Conservation (phyloP, 2,329 filamentous ascomycete genomes). For the Ophiognomonia clavigignenti-juglandacearum region DNA sequence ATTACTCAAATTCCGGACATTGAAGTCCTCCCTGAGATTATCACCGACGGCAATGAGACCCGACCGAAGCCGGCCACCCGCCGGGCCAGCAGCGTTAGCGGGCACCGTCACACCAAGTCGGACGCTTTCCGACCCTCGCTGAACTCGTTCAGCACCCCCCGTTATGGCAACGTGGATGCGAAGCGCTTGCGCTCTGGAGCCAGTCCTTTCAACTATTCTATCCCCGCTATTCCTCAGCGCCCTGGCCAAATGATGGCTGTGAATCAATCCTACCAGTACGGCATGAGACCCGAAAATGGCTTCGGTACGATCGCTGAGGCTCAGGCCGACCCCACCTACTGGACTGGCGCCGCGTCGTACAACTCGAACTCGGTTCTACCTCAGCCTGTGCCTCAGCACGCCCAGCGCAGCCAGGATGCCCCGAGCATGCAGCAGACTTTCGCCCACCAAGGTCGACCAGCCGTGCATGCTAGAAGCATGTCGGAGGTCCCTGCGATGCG, state of each 20-base stretch:
- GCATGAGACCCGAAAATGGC: constrained; percentile 10
- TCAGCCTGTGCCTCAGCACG: constrained; percentile 12
- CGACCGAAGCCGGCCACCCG: constrained; percentile 19
- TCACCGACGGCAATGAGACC: constrained; percentile 27
- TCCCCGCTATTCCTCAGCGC: constrained; percentile 24
- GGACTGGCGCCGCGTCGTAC: constrained; percentile 12
- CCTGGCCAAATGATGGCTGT: constrained; percentile 13
- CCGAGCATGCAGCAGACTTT: constrained; percentile 8
- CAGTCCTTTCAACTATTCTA: constrained; percentile 7
- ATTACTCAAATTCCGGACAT: constrained; percentile 50
- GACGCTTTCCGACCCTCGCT: constrained; percentile 20
- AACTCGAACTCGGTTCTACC: constrained; percentile 18
- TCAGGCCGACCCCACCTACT: constrained; percentile 25
- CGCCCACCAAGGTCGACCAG: constrained; percentile 6
- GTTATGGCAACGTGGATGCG: constrained; percentile 4
- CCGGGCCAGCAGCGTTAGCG: constrained; percentile 19
- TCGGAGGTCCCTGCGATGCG: constrained; percentile 14
- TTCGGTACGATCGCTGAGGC: constrained; percentile 31
- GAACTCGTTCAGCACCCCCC: constrained; percentile 8
- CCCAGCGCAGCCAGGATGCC: not conserved
- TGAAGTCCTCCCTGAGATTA: constrained; percentile 53
- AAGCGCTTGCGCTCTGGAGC: constrained; percentile 14
- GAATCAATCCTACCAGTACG: constrained; percentile 6
- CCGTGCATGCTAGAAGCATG: constrained; percentile 15
- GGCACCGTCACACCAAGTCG: constrained; percentile 14